phyloP scores from a whole-genome alignment of 495 filamentous ascomycete genomes.

The Aspergillus saccharolyticus region DNA sequence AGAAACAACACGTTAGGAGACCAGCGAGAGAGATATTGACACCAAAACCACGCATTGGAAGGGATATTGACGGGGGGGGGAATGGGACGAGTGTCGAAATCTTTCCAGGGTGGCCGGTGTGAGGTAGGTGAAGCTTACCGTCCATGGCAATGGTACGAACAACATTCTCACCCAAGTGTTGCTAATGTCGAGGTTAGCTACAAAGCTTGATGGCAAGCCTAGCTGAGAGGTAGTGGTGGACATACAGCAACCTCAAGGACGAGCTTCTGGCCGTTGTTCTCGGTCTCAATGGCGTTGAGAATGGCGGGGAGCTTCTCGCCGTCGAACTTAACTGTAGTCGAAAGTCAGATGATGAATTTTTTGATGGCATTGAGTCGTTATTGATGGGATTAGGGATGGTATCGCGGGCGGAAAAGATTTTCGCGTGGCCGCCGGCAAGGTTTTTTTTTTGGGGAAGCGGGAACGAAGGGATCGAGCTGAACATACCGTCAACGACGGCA shows the following conservation, averaged over 20 bases:
- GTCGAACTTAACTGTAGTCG: constrained; percentile 80
- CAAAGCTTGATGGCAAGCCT: constrained; percentile 19
- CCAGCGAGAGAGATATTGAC: neutral
- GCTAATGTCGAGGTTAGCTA: constrained; percentile 50
- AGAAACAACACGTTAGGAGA: constrained; percentile 18
- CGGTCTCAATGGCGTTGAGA: constrained; percentile 91
- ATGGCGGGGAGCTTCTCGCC: constrained; percentile 90
- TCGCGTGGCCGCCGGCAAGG: constrained; percentile 31
- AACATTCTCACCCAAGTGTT: constrained; percentile 99
- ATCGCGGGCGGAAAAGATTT: constrained; percentile 42
- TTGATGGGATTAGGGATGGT: constrained; percentile 35
- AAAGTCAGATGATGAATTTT: constrained; percentile 38
- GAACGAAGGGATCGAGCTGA: constrained; percentile 15
- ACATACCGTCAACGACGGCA: constrained; percentile 66
- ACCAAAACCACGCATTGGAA: neutral
- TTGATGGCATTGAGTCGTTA: constrained; percentile 28
- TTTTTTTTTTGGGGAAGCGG: constrained; percentile 9
- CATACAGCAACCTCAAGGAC: constrained; percentile 95
- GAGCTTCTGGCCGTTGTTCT: constrained; percentile 90
- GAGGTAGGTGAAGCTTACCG: constrained; percentile 55
- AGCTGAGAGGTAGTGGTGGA: constrained; percentile 19
- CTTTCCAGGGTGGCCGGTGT: neutral
- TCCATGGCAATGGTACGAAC: constrained; percentile 99
- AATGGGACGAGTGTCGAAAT: neutral
- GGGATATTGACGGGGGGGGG: neutral